Evolutionary conservation across 768 basidiomycete species (phyloP).

Genomic region (Lanmaoa rubissima): DNA sequence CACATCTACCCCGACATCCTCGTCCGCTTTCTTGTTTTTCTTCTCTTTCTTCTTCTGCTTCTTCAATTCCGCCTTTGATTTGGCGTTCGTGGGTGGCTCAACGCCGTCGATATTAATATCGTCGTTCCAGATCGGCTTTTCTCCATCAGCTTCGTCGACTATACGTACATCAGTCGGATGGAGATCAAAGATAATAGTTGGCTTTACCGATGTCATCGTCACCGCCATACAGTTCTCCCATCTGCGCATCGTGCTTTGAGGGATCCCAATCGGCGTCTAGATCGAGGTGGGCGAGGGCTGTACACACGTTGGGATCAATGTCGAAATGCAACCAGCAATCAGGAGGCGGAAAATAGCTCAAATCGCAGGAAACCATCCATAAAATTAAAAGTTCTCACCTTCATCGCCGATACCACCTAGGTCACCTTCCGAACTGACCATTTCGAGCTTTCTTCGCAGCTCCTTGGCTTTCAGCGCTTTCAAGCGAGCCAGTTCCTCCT

Average conservation of each 20-base stretch:
- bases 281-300: constrained; percentile 69
- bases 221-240: constrained; percentile 68
- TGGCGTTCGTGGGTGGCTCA: constrained; percentile 35
- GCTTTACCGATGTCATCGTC: constrained; percentile 40
- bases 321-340: background rate
- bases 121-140: constrained; percentile 90
- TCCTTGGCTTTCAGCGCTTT: constrained; percentile 87
- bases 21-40: constrained; percentile 34
- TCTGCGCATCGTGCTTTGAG: constrained; percentile 76
- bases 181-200: background rate
- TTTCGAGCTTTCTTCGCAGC: constrained; percentile 69
- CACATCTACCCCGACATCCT: constrained; percentile 47
- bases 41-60: constrained; percentile 54
- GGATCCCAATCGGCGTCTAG: constrained; percentile 95
- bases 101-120: constrained; percentile 83
- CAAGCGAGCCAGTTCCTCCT: constrained; percentile 78
- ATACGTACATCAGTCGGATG: background rate
- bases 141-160: constrained; percentile 38
- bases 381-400: constrained; percentile 17
- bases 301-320: background rate
- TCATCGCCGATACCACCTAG: constrained; percentile 32
- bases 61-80: constrained; percentile 22
- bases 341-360: background rate
- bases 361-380: background rate
- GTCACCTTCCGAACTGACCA: constrained; percentile 70